These are phyloP conservation scores for Ajuga reptans DNA, from an alignment of 305 asterid genomes.

Conservation along the genomic window DNA sequence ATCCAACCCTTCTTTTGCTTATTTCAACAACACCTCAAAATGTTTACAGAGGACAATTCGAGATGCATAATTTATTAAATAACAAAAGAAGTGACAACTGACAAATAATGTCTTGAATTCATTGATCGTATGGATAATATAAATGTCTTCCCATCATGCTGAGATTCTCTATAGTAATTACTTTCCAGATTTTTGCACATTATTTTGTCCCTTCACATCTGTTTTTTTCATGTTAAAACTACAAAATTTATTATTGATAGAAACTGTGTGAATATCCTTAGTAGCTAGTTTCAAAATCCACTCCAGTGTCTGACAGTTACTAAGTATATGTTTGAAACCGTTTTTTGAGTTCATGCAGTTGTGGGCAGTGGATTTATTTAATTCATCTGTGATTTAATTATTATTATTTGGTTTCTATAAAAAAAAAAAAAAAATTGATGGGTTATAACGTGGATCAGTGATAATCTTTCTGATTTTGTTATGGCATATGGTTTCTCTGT, in stretches of 20 bases:
- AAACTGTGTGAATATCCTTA: neutral
- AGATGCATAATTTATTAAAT: neutral
- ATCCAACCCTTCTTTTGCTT: conserved; percentile 6
- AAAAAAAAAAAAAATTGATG: neutral
- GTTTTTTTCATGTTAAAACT: neutral
- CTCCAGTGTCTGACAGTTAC: neutral
- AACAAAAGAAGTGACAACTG: neutral
- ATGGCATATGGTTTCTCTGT: neutral
- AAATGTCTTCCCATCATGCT: neutral
- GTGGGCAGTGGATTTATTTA: neutral
- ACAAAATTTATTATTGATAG: neutral
- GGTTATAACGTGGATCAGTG: neutral
- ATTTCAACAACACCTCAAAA: neutral
- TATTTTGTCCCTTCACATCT: neutral
- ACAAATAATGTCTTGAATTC: neutral
- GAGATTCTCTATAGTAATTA: neutral
- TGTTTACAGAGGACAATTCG: neutral
- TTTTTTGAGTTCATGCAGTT: neutral
- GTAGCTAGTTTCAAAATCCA: neutral
- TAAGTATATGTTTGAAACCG: neutral
- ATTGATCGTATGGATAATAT: neutral
- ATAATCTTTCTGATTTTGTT: neutral
- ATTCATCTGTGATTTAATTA: neutral
- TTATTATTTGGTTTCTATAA: no score
- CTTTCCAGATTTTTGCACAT: neutral